Base-by-base conservation (phyloP, 2,329 filamentous ascomycete genomes). In the Aspergillus spinulosporus region DNA sequence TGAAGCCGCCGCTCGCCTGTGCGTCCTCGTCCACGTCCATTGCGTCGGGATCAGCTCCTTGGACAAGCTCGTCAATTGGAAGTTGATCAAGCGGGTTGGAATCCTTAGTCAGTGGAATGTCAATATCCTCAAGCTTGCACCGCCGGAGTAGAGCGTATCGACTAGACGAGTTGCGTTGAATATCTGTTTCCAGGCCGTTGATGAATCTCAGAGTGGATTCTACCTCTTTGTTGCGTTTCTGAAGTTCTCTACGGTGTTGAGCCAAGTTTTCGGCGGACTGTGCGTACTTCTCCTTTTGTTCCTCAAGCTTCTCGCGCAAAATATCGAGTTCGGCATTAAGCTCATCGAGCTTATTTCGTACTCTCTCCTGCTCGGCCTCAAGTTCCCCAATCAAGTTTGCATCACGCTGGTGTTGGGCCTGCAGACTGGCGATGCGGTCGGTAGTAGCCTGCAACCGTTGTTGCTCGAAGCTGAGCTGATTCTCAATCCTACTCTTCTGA, bases 61-160 rank as follows among this genome's bases (percentile, higher is more conserved):
- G 86, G 43, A 90, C 78, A 42, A 95, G 77, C 59, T 96, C 92
- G 68, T 95, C 90, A 66, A 95, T 91, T 2, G 94, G 94, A 50
- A 99, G 81, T 61, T 88, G 84, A 66, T 96, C 91, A 26, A 99
- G 80, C 5, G 79, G 77, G 34, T 78, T 79, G 2, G 91, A 96
- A 26, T 87, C 87, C 55, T 86, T 78, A 2, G 82, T 78, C 21
- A 99, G 81, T 2, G 94, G 94, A 57, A 99, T 83, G 60, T 88
- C 86, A 63, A 97, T 90, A 68, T 97, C 92, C 70, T 97, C 93
- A 46, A 99, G 85, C 70, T 95, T 93, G 79, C 93, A 97, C 60
- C 90, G 86, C 68, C 92, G 86, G 51, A 99, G 82, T 46, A 96
- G 78, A 44, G 87, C 87, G 70, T 96, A 96, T 70, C 94, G 90